Conservation (phyloP, 2,329 filamentous ascomycete species). For the Xylariaceae sp. region DNA sequence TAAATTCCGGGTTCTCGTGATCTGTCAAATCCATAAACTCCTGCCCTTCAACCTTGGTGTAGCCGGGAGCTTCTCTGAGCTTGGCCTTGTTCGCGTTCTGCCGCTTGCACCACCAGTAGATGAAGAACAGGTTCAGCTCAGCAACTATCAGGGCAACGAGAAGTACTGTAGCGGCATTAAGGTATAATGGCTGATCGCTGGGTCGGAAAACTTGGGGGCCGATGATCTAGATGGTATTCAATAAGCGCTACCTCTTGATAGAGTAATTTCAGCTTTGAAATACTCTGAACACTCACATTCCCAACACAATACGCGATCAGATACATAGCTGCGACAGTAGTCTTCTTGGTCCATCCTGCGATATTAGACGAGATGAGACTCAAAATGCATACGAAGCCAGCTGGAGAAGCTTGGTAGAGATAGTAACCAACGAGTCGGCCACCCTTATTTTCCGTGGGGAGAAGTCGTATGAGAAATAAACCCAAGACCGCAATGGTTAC, state of each 20-base stretch:
- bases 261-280: neutral
- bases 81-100: constrained; percentile 58
- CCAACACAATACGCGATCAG: constrained; percentile 49
- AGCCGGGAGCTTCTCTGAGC: constrained; percentile 49
- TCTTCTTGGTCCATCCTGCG: constrained; percentile 56
- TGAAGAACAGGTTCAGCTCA: constrained; percentile 53
- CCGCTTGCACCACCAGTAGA: constrained; percentile 56
- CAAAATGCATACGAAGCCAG: constrained; percentile 60
- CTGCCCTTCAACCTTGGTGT: constrained; percentile 61
- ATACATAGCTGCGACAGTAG: constrained; percentile 52
- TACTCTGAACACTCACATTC: constrained; percentile 32
- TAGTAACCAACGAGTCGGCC: constrained; percentile 64
- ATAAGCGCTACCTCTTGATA: neutral
- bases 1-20: constrained; percentile 60
- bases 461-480: constrained; percentile 60
- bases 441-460: constrained; percentile 53
- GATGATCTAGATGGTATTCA: constrained; percentile 21
- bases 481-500: constrained; percentile 53
- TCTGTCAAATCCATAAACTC: constrained; percentile 67
- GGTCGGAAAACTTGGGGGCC: constrained; percentile 55
- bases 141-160: constrained; percentile 55
- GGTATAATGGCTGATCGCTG: constrained; percentile 55
- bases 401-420: constrained; percentile 56
- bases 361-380: constrained; percentile 61
- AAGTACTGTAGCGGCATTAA: constrained; percentile 61